phyloP scores from a whole-genome alignment of 116 monocot genomes.

The Cymodocea nodosa region DNA sequence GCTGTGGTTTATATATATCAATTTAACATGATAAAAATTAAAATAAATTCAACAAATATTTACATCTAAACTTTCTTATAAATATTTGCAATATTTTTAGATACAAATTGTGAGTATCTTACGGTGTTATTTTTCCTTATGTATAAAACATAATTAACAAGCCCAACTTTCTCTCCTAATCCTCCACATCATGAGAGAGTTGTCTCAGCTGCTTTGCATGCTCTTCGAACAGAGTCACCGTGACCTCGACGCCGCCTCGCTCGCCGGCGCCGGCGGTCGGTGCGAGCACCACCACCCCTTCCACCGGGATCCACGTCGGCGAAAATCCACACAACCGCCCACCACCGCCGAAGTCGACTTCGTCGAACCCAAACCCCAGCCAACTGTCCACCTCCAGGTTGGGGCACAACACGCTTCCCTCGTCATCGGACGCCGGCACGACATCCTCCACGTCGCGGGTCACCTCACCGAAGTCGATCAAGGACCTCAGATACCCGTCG shows the following conservation, averaged over 20 bases:
- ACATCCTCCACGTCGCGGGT: too few species aligned
- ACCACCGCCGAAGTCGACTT: constrained; percentile 35
- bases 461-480: too few species aligned
- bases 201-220: background rate
- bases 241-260: constrained; percentile 3
- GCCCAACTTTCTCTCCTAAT: background rate
- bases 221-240: constrained; percentile 6
- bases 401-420: constrained; percentile 23
- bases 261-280: constrained; percentile 1
- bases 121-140: too few species aligned
- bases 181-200: constrained; percentile 4
- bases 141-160: too few species aligned
- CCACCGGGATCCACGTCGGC: constrained; percentile 30
- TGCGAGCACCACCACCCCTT: constrained; percentile 36
- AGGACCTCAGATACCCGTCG: too few species aligned
- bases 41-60: too few species aligned
- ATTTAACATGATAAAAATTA: too few species aligned
- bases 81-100: too few species aligned
- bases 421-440: constrained; percentile 14
- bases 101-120: too few species aligned
- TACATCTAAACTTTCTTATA: too few species aligned
- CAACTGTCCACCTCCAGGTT: constrained; percentile 50
- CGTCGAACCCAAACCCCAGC: constrained; percentile 47
- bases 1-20: too few species aligned
- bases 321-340: constrained; percentile 20